Evolutionary conservation across 129 eudicot genomes (phyloP).

Genomic region (Flaveria brownii): DNA sequence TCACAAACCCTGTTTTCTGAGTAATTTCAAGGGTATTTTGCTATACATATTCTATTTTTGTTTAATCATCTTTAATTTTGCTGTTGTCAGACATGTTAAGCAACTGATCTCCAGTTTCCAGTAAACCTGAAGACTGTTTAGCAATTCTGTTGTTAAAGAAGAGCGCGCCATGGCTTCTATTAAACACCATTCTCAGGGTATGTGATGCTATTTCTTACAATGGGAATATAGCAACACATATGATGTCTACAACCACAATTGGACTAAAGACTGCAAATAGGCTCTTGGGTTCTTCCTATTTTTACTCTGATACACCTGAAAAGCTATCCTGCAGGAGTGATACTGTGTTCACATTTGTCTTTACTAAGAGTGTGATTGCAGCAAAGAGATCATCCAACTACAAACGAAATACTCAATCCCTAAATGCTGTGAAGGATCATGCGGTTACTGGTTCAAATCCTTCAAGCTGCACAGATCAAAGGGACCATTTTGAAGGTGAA

Average conservation of each 20-base stretch:
- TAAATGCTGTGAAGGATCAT: slow-evolving; percentile 65
- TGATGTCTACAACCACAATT: slow-evolving; percentile 83
- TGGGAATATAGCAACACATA: slow-evolving; percentile 28
- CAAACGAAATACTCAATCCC: slow-evolving; percentile 42
- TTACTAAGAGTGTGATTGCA: slow-evolving; percentile 43
- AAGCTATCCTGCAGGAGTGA: slow-evolving; percentile 53
- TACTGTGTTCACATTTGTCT: slow-evolving; percentile 37
- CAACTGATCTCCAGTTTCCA: background rate
- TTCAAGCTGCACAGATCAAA: slow-evolving; percentile 38
- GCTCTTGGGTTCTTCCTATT: slow-evolving; percentile 57
- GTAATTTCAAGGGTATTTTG: background rate
- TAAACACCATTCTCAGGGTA: slow-evolving; percentile 8
- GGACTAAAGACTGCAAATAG: slow-evolving; percentile 83
- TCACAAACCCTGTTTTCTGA: background rate
- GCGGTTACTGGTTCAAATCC: slow-evolving; percentile 45
- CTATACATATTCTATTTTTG: background rate
- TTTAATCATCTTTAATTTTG: slow-evolving; percentile 13
- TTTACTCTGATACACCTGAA: slow-evolving; percentile 63
- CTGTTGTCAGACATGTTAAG: slow-evolving; percentile 9
- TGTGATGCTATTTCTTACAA: slow-evolving; percentile 30
- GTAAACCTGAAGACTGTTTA: slow-evolving; percentile 8
- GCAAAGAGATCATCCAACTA: slow-evolving; percentile 55
- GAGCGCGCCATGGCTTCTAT: slow-evolving; percentile 13
- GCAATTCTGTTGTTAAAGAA: background rate
- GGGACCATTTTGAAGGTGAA: slow-evolving; percentile 48